A percentile compares a stretch with the other conserved stretches of the same genome.
phyloP scores from a whole-genome alignment of 2,329 filamentous ascomycete genomes.

The Alternaria consortialis region DNA sequence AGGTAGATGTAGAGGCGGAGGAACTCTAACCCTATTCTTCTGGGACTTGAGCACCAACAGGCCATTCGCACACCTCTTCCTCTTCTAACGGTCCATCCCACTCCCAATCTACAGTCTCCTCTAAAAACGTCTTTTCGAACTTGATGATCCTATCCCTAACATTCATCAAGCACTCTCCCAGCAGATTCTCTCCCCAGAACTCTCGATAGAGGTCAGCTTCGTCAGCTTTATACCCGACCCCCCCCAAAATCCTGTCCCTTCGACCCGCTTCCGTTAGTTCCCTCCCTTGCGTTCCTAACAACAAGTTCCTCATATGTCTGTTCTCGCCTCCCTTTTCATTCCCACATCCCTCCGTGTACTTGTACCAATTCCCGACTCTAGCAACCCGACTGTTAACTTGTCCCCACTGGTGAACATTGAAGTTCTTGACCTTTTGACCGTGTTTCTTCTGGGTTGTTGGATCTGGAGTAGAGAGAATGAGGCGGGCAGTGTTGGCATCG shows the following conservation, averaged over 20 bases:
- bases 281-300: slow-evolving; percentile 49
- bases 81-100: neutral
- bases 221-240: slow-evolving; percentile 19
- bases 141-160: slow-evolving; percentile 61
- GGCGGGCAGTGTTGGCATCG: slow-evolving; percentile 6
- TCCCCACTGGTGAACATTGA: neutral
- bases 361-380: neutral
- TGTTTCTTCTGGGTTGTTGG: neutral
- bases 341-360: neutral
- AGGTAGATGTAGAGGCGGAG: neutral
- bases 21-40: neutral
- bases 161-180: slow-evolving; percentile 69
- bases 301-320: slow-evolving; percentile 46
- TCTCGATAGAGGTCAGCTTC: slow-evolving; percentile 48
- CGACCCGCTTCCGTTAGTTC: slow-evolving; percentile 49
- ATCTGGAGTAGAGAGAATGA: neutral
- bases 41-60: neutral
- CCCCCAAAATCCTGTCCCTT: slow-evolving; percentile 26
- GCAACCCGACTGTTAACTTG: neutral
- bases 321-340: neutral
- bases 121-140: neutral
- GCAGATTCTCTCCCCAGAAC: slow-evolving; percentile 68
- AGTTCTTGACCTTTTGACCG: neutral
- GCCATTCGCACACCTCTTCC: neutral
- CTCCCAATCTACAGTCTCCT: neutral